Percentiles rank a stretch among this genome's conserved stretches.
Conservation (phyloP, 768 basidiomycete species). For the Cystofilobasidium capitatum region DNA sequence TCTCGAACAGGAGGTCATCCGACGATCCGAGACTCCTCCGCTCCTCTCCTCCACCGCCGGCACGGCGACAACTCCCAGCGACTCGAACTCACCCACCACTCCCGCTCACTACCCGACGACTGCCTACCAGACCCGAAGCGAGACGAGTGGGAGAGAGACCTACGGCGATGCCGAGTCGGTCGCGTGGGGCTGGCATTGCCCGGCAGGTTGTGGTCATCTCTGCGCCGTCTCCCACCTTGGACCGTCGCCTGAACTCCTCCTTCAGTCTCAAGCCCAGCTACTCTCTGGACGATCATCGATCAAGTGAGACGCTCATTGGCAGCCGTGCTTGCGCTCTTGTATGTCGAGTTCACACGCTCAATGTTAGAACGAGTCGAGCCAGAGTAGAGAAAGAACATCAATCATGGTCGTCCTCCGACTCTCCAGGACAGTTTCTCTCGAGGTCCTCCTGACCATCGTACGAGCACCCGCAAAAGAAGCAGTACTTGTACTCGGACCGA, state of each 20-base stretch:
- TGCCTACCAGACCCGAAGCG: background rate
- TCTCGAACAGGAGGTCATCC: background rate
- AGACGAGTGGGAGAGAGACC: background rate
- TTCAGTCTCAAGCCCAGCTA: background rate
- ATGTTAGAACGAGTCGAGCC: background rate
- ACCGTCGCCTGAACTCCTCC: background rate
- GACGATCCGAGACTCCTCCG: no score
- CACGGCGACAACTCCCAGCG: background rate
- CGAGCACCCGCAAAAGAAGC: constrained; percentile 79
- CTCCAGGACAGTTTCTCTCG: constrained; percentile 59
- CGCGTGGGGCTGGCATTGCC: background rate
- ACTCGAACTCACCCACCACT: background rate
- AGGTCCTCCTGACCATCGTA: constrained; percentile 58
- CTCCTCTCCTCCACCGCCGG: background rate
- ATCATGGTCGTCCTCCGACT: constrained; percentile 68
- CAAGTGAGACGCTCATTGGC: background rate
- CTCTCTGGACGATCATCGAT: background rate
- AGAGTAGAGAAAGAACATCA: constrained; percentile 44
- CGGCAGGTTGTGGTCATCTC: background rate
- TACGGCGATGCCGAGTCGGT: background rate
- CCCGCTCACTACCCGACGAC: background rate
- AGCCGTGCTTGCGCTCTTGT: background rate
- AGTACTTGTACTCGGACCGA: constrained; percentile 61
- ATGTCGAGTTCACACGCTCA: background rate
- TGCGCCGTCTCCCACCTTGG: constrained; percentile 1